These are phyloP conservation scores for Chlorella sp. DNA, from an alignment of 139 green algal species.

Conservation along the genomic window DNA sequence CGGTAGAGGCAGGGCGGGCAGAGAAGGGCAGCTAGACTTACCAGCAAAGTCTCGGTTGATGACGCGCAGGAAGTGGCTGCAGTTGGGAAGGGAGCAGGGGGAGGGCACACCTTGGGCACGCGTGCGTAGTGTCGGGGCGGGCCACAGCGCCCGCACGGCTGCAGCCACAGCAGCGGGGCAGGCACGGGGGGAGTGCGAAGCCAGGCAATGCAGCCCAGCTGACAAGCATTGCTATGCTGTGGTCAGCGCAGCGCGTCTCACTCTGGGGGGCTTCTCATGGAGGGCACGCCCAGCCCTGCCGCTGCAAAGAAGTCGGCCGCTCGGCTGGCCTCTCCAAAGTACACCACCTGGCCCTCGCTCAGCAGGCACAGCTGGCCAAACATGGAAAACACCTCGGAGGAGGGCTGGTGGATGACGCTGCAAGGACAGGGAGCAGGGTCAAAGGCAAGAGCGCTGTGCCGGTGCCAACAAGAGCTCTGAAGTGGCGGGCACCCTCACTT, in stretches of 20 bases:
- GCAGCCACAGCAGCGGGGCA: too few species aligned
- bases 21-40: neutral
- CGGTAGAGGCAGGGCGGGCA: too few species aligned
- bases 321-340: slow-evolving; percentile 58
- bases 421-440: neutral
- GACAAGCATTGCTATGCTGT: too few species aligned
- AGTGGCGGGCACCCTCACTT: neutral
- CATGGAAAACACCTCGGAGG: slow-evolving; percentile 61
- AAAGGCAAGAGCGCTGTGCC: neutral
- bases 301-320: slow-evolving; percentile 63
- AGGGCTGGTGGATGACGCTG: slow-evolving; percentile 73
- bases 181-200: too few species aligned
- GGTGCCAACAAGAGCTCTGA: neutral
- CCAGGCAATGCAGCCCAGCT: too few species aligned
- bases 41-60: slow-evolving; percentile 75
- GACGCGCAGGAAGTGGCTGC: slow-evolving; percentile 74
- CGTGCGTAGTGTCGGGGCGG: too few species aligned
- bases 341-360: slow-evolving; percentile 53
- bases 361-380: slow-evolving; percentile 71
- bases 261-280: neutral
- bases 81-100: too few species aligned
- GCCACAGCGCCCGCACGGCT: too few species aligned
- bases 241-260: too few species aligned
- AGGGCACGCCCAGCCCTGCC: slow-evolving; percentile 66
- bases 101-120: too few species aligned